Base-by-base conservation (phyloP, 306 rosid genomes). In the Fragaria vesca region DNA sequence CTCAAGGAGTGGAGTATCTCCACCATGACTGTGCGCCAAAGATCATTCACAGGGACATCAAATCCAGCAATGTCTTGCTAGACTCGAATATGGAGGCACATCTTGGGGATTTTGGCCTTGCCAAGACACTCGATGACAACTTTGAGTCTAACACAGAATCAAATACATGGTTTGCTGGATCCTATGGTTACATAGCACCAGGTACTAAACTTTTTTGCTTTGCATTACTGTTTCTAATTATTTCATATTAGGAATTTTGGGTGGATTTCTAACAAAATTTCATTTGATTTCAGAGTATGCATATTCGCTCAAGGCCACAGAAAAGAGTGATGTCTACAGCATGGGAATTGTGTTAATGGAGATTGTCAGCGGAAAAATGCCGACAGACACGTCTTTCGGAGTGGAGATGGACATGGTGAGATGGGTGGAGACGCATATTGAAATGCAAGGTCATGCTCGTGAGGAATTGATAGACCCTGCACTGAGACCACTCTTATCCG, bases 171-270 rank as follows among this genome's bases (percentile, higher is more conserved):
- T 93, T 95, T 72, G 97, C 97, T 6, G 97, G 99, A 8, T 95
- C 99, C 69, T 95, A 74, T 5, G 99, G 99, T 80, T 95, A 95
- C 85, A 82, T 91, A 26, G 97, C 99, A 58, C 99, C 99, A 89
- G 98, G 98, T 94, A 86, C 15, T 10, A 70, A 20, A 61, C 18
- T 36, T 9, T 9, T 26, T 24, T 18, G 34, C 30, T 77, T 63
- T 72, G 51, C 68, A 51, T 58, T 21, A 8, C 15, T 24, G 69
- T 50, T 78, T 65, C 61, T 80, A 60, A 8, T 13, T 21, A 50
- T 28, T 75, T 40, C 13, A 5, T 17, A 58, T 74, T 17, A 4
- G 6, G 67, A 7, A 58, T 43, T 12, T 20, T 46, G 3, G 12
- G 30, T 80, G 46, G 71, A 46, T 78, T 54, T 51, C 42, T 72